These are phyloP conservation scores for Infundibulicybe gibba DNA, from an alignment of 768 basidiomycete species.

Conservation along the genomic window DNA sequence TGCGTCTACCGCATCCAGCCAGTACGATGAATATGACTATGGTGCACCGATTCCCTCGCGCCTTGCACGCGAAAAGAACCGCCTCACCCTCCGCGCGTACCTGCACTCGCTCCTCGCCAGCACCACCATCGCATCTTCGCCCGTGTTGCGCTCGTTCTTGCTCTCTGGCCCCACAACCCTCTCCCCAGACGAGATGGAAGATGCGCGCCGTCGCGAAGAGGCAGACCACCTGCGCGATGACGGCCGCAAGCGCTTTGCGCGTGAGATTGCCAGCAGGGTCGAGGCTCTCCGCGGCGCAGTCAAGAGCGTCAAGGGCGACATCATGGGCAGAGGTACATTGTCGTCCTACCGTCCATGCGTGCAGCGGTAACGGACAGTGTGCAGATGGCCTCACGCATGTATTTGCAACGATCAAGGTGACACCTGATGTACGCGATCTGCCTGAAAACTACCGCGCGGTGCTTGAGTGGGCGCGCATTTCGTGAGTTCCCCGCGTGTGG, in stretches of 20 bases:
- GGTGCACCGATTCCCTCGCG: conserved; percentile 32
- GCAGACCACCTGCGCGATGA: conserved; percentile 87
- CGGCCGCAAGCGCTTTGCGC: conserved; percentile 79
- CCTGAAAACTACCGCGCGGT: conserved; percentile 87
- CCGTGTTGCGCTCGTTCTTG: conserved; percentile 84
- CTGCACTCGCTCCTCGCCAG: conserved; percentile 76
- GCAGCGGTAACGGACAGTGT: neutral
- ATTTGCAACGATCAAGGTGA: conserved; percentile 86
- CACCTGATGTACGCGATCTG: conserved; percentile 69
- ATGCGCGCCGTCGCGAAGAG: conserved; percentile 78
- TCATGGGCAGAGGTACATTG: conserved; percentile 74
- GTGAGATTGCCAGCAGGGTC: conserved; percentile 83
- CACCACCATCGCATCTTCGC: conserved; percentile 74
- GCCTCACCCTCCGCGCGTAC: conserved; percentile 90
- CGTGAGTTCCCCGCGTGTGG: conserved; percentile 53
- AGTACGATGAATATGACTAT: conserved; percentile 7
- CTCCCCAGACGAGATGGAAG: conserved; percentile 70
- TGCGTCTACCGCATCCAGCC: conserved; percentile 11
- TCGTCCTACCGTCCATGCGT: neutral
- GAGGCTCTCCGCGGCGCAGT: conserved; percentile 83
- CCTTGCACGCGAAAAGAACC: conserved; percentile 89
- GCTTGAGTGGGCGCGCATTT: conserved; percentile 95
- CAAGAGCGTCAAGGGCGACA: conserved; percentile 86
- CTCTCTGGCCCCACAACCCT: conserved; percentile 71
- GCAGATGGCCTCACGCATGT: conserved; percentile 86